Percentiles rank a stretch among this genome's conserved stretches.
Conservation (phyloP, 805 yeast species). For the Metschnikowia shivogae region DNA sequence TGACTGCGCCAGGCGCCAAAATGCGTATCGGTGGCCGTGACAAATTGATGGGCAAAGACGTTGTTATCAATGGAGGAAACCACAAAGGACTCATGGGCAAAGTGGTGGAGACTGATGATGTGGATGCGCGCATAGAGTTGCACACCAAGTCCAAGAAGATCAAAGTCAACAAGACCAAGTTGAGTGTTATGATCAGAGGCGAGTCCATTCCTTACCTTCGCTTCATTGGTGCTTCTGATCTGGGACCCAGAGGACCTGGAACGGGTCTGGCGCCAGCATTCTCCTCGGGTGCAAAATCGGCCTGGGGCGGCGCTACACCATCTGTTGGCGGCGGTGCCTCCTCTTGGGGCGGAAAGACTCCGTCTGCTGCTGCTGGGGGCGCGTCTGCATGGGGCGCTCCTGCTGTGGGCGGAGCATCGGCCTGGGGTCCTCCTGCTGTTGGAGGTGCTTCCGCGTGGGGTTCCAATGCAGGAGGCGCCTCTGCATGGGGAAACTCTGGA, state of each 20-base stretch:
- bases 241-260: constrained; percentile 16
- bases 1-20: constrained; percentile 44
- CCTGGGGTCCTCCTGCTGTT: constrained; percentile 20
- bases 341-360: constrained; percentile 27
- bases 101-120: constrained; percentile 89
- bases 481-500: constrained; percentile 22
- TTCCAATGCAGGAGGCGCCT: constrained; percentile 39
- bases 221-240: constrained; percentile 54
- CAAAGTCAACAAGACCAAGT: constrained; percentile 73
- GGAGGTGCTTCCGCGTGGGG: constrained; percentile 38
- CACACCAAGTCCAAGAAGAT: constrained; percentile 89
- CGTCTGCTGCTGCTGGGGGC: constrained; percentile 31
- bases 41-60: constrained; percentile 75
- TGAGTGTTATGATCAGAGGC: constrained; percentile 69
- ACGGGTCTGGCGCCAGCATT: constrained; percentile 29
- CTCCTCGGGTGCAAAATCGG: constrained; percentile 46
- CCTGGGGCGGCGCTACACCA: constrained; percentile 43
- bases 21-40: constrained; percentile 71
- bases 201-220: constrained; percentile 74
- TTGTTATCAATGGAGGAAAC: constrained; percentile 83
- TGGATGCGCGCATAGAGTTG: constrained; percentile 85
- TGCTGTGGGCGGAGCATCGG: constrained; percentile 28
- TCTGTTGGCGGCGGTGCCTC: constrained; percentile 37
- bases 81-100: constrained; percentile 94
- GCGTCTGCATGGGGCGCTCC: constrained; percentile 33